A percentile compares a stretch with the other conserved stretches of the same genome.
Conservation (phyloP, 2,329 filamentous ascomycete species). For the Fonsecaea nubica region DNA sequence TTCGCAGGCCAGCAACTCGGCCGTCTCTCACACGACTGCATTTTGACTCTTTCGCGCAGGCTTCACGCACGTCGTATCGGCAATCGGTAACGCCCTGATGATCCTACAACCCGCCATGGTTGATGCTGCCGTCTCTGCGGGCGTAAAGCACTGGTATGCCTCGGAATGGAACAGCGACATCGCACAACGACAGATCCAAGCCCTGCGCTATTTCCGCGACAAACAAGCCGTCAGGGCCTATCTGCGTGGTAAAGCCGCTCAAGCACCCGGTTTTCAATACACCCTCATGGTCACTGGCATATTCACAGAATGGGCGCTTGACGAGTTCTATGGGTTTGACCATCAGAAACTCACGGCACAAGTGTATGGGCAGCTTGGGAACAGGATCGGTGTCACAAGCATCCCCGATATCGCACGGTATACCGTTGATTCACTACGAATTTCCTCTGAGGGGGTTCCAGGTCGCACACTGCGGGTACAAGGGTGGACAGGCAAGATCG, state of each 20-base stretch:
- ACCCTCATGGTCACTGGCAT: slow-evolving; percentile 26
- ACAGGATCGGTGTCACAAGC: slow-evolving; percentile 21
- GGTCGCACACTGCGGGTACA: slow-evolving; percentile 24
- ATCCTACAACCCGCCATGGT: slow-evolving; percentile 42
- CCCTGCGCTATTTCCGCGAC: slow-evolving; percentile 25
- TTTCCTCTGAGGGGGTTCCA: slow-evolving; percentile 11
- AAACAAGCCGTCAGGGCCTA: slow-evolving; percentile 21
- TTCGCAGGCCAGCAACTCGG: background rate
- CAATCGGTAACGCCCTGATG: slow-evolving; percentile 23
- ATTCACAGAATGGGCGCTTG: slow-evolving; percentile 22
- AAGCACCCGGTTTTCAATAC: slow-evolving; percentile 18
- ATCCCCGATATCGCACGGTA: slow-evolving; percentile 26
- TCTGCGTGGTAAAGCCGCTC: slow-evolving; percentile 16
- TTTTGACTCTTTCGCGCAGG: background rate
- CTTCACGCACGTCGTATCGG: slow-evolving; percentile 24
- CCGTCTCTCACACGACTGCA: background rate
- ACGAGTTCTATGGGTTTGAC: slow-evolving; percentile 24
- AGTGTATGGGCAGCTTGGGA: slow-evolving; percentile 20
- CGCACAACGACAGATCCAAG: slow-evolving; percentile 21
- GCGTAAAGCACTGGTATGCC: slow-evolving; percentile 51
- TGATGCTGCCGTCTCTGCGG: slow-evolving; percentile 48
- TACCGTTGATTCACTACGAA: slow-evolving; percentile 20
- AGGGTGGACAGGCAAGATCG: slow-evolving; percentile 26
- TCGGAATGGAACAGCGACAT: slow-evolving; percentile 42
- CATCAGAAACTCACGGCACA: slow-evolving; percentile 17